These are phyloP conservation scores for Iris pallida DNA, from an alignment of 116 monocot species.

Conservation along the genomic window DNA sequence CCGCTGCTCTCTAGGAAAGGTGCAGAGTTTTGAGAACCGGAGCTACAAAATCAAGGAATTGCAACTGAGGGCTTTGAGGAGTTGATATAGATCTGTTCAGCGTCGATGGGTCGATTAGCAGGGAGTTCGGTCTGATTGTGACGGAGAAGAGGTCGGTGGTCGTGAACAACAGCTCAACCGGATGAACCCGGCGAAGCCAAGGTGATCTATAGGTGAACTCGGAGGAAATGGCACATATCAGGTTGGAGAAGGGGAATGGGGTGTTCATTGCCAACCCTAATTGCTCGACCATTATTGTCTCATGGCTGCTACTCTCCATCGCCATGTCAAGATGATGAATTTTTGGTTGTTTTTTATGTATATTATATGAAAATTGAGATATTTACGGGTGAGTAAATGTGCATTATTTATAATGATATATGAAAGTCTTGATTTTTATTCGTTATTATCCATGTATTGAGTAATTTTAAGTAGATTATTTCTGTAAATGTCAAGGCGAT, in stretches of 20 bases:
- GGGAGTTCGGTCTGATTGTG: slow-evolving; percentile 51
- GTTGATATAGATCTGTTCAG: slow-evolving; percentile 85
- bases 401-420: background rate
- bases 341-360: background rate
- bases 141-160: slow-evolving; percentile 63
- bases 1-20: slow-evolving; percentile 64
- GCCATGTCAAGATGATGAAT: slow-evolving; percentile 54
- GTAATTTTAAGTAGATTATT: too few relatives aligned
- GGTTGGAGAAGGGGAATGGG: slow-evolving; percentile 50
- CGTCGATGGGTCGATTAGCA: slow-evolving; percentile 76
- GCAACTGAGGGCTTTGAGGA: slow-evolving; percentile 70
- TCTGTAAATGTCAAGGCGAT: too few relatives aligned
- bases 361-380: background rate
- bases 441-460: too few relatives aligned
- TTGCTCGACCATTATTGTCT: slow-evolving; percentile 93
- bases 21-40: slow-evolving; percentile 52
- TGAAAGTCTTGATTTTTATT: too few relatives aligned
- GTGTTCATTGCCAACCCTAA: slow-evolving; percentile 88
- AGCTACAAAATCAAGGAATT: slow-evolving; percentile 72
- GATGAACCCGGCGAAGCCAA: slow-evolving; percentile 71
- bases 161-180: slow-evolving; percentile 87
- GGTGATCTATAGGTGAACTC: slow-evolving; percentile 90
- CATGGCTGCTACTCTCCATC: slow-evolving; percentile 92
- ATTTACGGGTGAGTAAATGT: background rate
- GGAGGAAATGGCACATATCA: slow-evolving; percentile 67